Evolutionary conservation across 139 green algal genomes (phyloP).

Genomic region (Coccomyxa sp.): DNA sequence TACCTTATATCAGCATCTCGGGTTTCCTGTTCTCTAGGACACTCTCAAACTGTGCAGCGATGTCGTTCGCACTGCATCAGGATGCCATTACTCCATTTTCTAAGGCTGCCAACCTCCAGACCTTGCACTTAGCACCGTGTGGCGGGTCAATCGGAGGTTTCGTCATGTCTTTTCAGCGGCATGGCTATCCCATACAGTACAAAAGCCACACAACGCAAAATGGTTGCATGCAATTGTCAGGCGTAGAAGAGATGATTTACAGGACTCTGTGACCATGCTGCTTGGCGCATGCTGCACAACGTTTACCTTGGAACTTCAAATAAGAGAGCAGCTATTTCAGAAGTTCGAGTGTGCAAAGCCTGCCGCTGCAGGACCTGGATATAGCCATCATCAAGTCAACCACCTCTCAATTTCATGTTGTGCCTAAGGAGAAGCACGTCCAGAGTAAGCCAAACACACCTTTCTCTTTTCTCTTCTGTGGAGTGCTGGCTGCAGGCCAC

Average conservation of each 20-base stretch:
- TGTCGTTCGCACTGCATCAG: no score
- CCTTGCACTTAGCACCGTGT: no score
- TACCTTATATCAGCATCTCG: no score
- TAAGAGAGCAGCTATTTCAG: neutral
- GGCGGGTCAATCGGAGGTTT: no score
- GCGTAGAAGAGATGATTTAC: neutral
- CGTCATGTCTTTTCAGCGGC: no score
- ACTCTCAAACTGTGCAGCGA: no score
- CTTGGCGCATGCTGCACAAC: neutral
- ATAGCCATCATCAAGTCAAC: slow-evolving; percentile 92
- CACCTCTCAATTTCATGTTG: slow-evolving; percentile 74
- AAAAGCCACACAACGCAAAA: neutral
- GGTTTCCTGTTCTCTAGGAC: no score
- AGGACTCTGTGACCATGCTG: neutral
- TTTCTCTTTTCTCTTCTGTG: neutral
- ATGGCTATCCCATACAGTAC: no score
- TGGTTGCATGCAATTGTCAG: neutral
- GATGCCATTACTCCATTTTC: no score
- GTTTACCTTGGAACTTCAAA: neutral
- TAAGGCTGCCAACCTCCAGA: no score
- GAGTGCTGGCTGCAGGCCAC: no score
- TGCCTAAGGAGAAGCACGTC: slow-evolving; percentile 97
- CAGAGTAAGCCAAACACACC: slow-evolving; percentile 49
- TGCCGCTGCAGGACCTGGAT: slow-evolving; percentile 61
- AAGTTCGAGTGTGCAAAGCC: neutral